phyloP scores from a whole-genome alignment of 2,329 filamentous ascomycete species.

The Xylariaceae sp. region DNA sequence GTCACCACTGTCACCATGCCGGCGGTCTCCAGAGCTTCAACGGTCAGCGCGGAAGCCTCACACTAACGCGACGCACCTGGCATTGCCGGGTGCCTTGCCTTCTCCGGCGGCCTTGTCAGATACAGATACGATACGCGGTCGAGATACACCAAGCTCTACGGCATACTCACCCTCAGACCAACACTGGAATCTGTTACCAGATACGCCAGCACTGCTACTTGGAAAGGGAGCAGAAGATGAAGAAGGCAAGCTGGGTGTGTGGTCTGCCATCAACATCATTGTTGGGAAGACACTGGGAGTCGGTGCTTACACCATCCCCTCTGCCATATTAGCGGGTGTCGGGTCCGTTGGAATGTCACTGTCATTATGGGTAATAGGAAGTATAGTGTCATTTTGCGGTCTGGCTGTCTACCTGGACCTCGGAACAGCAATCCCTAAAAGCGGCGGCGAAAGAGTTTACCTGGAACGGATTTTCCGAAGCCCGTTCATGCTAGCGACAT shows the following conservation, averaged over 20 bases:
- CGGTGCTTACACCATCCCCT: slow-evolving; percentile 51
- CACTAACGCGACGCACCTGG: slow-evolving; percentile 14
- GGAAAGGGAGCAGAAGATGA: slow-evolving; percentile 5
- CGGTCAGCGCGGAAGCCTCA: not conserved
- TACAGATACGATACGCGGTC: not conserved
- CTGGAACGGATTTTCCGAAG: slow-evolving; percentile 48
- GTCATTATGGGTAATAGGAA: slow-evolving; percentile 50
- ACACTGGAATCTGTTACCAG: slow-evolving; percentile 18
- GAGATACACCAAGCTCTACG: slow-evolving; percentile 13
- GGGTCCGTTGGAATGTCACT: slow-evolving; percentile 51
- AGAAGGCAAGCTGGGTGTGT: slow-evolving; percentile 30
- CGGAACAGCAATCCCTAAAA: slow-evolving; percentile 39
- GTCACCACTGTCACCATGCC: slow-evolving; percentile 25
- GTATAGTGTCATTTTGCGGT: slow-evolving; percentile 39
- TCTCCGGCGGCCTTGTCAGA: slow-evolving; percentile 6
- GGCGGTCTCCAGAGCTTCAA: not conserved
- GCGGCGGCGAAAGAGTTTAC: slow-evolving; percentile 50
- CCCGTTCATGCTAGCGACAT: slow-evolving; percentile 8
- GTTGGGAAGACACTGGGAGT: slow-evolving; percentile 36
- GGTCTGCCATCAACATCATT: slow-evolving; percentile 34
- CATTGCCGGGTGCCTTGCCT: slow-evolving; percentile 18
- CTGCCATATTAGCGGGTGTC: slow-evolving; percentile 50
- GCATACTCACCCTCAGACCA: slow-evolving; percentile 15
- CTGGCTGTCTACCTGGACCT: slow-evolving; percentile 43
- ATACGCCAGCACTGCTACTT: slow-evolving; percentile 11